phyloP scores from a whole-genome alignment of 805 yeast species.

The Starmerella bombicola region DNA sequence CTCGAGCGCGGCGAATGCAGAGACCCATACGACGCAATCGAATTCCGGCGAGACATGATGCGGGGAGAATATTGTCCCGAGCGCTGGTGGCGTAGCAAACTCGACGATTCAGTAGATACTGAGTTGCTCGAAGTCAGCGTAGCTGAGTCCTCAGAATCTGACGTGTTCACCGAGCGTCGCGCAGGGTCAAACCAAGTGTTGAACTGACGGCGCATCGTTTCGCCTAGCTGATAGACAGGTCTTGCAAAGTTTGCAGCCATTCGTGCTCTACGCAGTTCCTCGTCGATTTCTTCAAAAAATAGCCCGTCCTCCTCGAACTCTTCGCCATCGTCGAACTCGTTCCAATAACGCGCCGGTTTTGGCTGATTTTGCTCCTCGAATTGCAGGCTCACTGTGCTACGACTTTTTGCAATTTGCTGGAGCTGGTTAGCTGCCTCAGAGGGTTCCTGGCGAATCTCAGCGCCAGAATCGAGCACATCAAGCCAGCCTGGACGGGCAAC shows the following conservation, averaged over 20 bases:
- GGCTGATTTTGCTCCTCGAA: not conserved
- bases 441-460: constrained; percentile 35
- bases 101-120: constrained; percentile 1
- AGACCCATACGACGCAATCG: constrained; percentile 2
- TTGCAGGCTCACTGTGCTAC: constrained; percentile 2
- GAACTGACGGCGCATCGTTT: constrained; percentile 20
- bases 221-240: constrained; percentile 24
- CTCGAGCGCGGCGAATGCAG: no score
- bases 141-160: constrained; percentile 8
- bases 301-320: constrained; percentile 28
- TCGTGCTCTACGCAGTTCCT: constrained; percentile 24
- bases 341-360: constrained; percentile 40
- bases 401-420: not conserved
- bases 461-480: constrained; percentile 25
- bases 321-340: constrained; percentile 52
- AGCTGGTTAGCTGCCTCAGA: not conserved
- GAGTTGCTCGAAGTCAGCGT: constrained; percentile 2
- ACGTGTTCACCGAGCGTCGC: not conserved
- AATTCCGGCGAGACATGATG: constrained; percentile 1
- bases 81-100: not conserved
- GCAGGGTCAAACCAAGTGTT: constrained; percentile 10
- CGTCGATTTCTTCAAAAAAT: constrained; percentile 27
- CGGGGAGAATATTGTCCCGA: constrained; percentile 18
- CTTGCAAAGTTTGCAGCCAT: constrained; percentile 27
- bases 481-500: constrained; percentile 34